Evolutionary conservation across 148 eudicot genomes (phyloP).

Genomic region (Vaccinium darrowii): DNA sequence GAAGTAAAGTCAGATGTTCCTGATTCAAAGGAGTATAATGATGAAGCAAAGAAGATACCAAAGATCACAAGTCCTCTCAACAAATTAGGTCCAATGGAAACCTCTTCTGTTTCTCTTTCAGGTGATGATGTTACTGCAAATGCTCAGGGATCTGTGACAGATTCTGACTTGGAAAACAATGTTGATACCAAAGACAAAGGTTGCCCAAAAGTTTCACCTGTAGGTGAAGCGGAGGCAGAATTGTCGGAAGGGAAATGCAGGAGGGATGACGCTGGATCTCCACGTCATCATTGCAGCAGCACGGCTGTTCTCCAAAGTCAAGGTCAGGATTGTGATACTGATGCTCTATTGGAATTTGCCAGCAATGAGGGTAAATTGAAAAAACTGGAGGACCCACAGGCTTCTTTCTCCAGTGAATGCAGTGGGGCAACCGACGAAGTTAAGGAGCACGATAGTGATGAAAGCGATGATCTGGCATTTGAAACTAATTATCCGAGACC

Average conservation of each 20-base stretch:
- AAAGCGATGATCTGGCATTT: slow-evolving; percentile 32
- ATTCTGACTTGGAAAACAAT: slow-evolving; percentile 18
- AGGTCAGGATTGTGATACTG: slow-evolving; percentile 20
- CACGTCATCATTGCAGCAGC: slow-evolving; percentile 16
- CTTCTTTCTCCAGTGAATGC: slow-evolving; percentile 32
- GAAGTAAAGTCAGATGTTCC: slow-evolving; percentile 25
- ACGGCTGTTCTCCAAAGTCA: slow-evolving; percentile 17
- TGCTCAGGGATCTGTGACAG: slow-evolving; percentile 30
- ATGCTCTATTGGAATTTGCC: slow-evolving; percentile 18
- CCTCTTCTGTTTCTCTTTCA: slow-evolving; percentile 28
- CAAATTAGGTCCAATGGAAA: slow-evolving; percentile 23
- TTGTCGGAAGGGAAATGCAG: slow-evolving; percentile 24
- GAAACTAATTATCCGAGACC: slow-evolving; percentile 33
- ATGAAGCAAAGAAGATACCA: slow-evolving; percentile 22
- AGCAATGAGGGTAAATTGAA: slow-evolving; percentile 21
- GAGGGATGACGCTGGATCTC: slow-evolving; percentile 24
- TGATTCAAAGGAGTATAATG: slow-evolving; percentile 26
- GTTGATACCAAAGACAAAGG: slow-evolving; percentile 23
- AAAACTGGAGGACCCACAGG: slow-evolving; percentile 18
- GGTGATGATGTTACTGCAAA: slow-evolving; percentile 27
- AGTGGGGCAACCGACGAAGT: slow-evolving; percentile 11
- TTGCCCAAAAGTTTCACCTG: slow-evolving; percentile 15
- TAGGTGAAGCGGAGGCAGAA: slow-evolving; percentile 15
- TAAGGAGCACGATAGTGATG: slow-evolving; percentile 31
- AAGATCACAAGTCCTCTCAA: slow-evolving; percentile 28